Evolutionary conservation across 345 rosid genomes (phyloP), one percentile per base, ranked within the genome.

Genomic region (Citrus sp.): DNA sequence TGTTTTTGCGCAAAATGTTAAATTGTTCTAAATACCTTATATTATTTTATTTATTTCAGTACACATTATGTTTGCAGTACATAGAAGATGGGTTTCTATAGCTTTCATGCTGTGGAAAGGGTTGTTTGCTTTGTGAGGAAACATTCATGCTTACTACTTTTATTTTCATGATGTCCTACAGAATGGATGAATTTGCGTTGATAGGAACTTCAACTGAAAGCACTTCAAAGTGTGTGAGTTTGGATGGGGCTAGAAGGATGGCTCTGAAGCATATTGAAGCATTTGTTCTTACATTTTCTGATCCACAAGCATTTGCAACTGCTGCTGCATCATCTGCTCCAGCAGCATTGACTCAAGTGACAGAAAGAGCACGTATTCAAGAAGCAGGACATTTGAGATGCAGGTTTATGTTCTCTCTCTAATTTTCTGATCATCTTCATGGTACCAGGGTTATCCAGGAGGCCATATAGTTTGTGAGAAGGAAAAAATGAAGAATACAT

Each of bases 351-450:
- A 84, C 90, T n/a, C 97, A 93, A 85, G 95, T 92, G 65, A 88
- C 95, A 14, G 97, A 94, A 84, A 88, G 88, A 81, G 97, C 96
- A 81, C 95, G 91, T 38, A 93, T 94, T 82, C 98, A 85, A 85
- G 98, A 94, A 88, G 97, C 98, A 30, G 97, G 97, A 71, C 93
- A 91, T 81, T 87, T 94, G 67, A 87, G 98, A 91, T 94, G 97
- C 98, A 93, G 98, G 98, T 94, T 77, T 73, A 61, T n/a, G 42
- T 62, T 27, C 73, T 54, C 42, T 68, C 68, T 73, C 18, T 60
- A 62, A 30, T 73, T 70, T 32, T 68, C n/a, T 9, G 32, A 56
- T 32, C 74, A 9, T 9, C 60, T 46, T 46, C 22, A 30, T 19
- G 28, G 28, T 3, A 24, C 62, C 27, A 3, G 62, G 28, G 12